Percentiles rank a stretch among this genome's conserved stretches.
Conservation (phyloP, 768 basidiomycete species). For the Tricholoma hemisulphureum region DNA sequence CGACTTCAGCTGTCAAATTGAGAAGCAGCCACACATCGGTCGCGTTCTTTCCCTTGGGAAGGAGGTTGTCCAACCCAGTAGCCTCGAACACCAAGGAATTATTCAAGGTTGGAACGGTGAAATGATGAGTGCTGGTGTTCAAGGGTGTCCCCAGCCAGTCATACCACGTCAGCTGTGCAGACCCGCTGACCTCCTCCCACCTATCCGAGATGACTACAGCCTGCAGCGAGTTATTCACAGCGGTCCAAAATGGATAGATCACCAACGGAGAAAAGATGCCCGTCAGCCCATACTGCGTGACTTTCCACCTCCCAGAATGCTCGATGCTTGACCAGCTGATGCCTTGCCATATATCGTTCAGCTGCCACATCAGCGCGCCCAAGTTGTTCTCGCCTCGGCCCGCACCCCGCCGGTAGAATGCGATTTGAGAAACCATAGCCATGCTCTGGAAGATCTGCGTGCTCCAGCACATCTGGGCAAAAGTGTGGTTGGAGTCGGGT, state of each 20-base stretch:
- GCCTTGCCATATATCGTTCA: conserved; percentile 63
- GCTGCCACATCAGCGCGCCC: conserved; percentile 57
- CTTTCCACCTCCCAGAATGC: conserved; percentile 61
- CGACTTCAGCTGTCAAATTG: conserved; percentile 46
- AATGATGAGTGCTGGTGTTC: conserved; percentile 35
- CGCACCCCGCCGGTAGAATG: conserved; percentile 58
- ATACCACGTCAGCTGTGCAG: conserved; percentile 55
- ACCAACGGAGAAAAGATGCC: conserved; percentile 45
- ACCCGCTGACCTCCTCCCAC: conserved; percentile 44
- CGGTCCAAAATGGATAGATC: conserved; percentile 58
- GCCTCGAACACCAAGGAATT: conserved; percentile 44
- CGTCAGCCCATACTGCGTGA: conserved; percentile 50
- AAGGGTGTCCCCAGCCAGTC: conserved; percentile 49
- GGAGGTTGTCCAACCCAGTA: conserved; percentile 41
- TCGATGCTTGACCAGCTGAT: conserved; percentile 56
- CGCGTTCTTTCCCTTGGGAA: conserved; percentile 41
- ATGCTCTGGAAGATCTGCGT: conserved; percentile 61
- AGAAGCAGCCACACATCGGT: conserved; percentile 51
- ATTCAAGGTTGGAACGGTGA: conserved; percentile 49
- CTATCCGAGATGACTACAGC: conserved; percentile 52
- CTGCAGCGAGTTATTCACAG: conserved; percentile 45
- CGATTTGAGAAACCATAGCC: conserved; percentile 54
- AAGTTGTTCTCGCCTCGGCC: conserved; percentile 57
- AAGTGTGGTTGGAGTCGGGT: conserved; percentile 51
- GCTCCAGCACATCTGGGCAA: conserved; percentile 63